Conservation (phyloP, 129 eudicot species). For the Heracleum sosnowskyi region DNA sequence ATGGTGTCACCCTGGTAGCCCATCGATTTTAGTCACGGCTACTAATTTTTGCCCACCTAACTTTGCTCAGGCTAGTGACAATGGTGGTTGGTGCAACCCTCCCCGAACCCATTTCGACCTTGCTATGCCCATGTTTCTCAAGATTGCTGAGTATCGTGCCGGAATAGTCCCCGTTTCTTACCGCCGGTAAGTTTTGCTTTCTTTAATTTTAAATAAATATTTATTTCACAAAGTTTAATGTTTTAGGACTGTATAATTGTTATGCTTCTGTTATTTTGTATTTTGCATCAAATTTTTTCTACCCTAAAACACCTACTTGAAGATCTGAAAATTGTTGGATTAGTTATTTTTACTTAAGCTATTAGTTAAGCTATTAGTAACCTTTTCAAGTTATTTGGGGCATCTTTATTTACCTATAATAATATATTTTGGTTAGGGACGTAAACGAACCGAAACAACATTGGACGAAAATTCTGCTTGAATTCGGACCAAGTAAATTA, state of each 20-base stretch:
- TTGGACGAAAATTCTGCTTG: too few relatives aligned
- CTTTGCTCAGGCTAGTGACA: conserved; percentile 8
- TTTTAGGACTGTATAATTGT: background rate
- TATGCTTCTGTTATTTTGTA: background rate
- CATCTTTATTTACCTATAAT: too few relatives aligned
- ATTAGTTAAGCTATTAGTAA: too few relatives aligned
- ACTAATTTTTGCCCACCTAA: conserved; percentile 13
- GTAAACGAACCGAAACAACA: too few relatives aligned
- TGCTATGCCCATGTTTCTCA: conserved; percentile 14
- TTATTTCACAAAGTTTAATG: background rate
- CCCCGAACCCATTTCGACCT: conserved; percentile 14
- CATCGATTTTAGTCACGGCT: conserved; percentile 14
- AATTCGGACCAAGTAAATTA: too few relatives aligned
- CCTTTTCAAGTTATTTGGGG: too few relatives aligned
- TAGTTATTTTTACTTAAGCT: too few relatives aligned
- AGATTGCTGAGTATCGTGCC: conserved; percentile 14
- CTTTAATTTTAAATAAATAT: background rate
- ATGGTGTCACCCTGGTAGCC: conserved; percentile 14
- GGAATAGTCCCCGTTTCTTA: conserved; percentile 8
- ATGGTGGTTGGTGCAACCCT: conserved; percentile 14
- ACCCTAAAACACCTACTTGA: too few relatives aligned
- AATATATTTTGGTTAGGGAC: too few relatives aligned
- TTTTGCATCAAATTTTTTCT: too few relatives aligned
- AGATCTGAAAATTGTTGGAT: too few relatives aligned
- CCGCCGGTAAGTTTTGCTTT: conserved; percentile 1